Conservation (phyloP, 805 yeast species). For the Nematodospora valgi region DNA sequence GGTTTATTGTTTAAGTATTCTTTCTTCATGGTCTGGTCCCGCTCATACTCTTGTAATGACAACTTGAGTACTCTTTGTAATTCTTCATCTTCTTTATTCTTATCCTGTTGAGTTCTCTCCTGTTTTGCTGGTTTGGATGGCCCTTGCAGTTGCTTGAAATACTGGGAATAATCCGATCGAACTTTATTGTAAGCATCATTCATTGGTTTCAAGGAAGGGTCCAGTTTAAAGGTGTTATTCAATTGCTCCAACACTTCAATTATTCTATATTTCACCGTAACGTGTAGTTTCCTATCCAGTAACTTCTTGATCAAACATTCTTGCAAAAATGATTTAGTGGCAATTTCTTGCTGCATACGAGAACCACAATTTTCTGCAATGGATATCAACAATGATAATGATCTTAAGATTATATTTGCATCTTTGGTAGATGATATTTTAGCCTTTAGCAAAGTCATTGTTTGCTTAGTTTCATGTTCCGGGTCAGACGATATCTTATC, state of each 20-base stretch:
- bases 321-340: conserved; percentile 32
- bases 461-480: conserved; percentile 32
- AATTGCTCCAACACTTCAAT: conserved; percentile 69
- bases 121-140: conserved; percentile 63
- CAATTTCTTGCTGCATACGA: conserved; percentile 42
- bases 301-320: conserved; percentile 39
- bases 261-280: conserved; percentile 60
- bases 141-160: conserved; percentile 17
- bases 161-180: conserved; percentile 34
- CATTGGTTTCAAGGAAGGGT: conserved; percentile 75
- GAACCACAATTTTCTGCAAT: conserved; percentile 45
- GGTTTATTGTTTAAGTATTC: conserved; percentile 29
- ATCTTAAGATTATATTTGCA: conserved; percentile 39
- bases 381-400: conserved; percentile 34
- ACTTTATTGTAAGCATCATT: conserved; percentile 55
- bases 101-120: conserved; percentile 43
- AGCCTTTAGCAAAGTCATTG: conserved; percentile 21
- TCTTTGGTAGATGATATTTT: conserved; percentile 27
- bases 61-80: conserved; percentile 70
- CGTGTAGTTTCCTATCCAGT: conserved; percentile 57
- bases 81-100: conserved; percentile 71
- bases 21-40: conserved; percentile 30
- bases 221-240: conserved; percentile 58
- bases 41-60: conserved; percentile 62
- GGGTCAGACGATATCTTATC: conserved; percentile 36